phyloP scores from a whole-genome alignment of 306 rosid species.

The Begonia fuchsioides region DNA sequence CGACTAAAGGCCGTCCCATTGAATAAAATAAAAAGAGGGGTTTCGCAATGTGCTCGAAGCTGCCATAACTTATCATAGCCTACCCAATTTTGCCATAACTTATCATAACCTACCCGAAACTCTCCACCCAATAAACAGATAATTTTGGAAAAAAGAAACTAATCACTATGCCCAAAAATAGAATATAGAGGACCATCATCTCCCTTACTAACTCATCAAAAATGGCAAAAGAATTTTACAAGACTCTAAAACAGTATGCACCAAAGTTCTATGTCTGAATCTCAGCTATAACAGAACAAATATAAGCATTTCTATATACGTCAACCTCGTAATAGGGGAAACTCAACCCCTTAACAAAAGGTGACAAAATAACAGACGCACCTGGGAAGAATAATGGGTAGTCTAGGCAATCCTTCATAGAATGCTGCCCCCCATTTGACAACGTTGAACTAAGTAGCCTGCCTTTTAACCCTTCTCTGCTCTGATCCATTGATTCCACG shows the following conservation, averaged over 20 bases:
- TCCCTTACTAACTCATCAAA: not conserved
- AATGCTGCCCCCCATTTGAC: conserved; percentile 2
- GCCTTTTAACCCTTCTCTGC: conserved; percentile 17
- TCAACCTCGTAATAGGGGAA: not conserved
- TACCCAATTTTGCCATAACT: no score
- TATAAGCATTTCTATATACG: not conserved
- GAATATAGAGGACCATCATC: no score
- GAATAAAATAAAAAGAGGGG: not conserved
- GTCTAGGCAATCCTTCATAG: conserved; percentile 7
- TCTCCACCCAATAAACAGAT: not conserved
- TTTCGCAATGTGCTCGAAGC: not conserved
- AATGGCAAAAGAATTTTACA: not conserved
- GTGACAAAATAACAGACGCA: conserved; percentile 6
- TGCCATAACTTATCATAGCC: not conserved
- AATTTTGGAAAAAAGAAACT: no score
- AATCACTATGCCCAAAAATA: no score
- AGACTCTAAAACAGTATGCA: not conserved
- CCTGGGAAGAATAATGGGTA: conserved; percentile 1
- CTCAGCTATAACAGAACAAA: not conserved
- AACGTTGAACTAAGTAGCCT: conserved; percentile 11
- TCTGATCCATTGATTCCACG: conserved; percentile 16
- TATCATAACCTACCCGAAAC: not conserved
- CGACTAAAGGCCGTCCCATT: not conserved
- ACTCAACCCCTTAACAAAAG: not conserved
- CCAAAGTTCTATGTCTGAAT: not conserved